Percentiles rank a stretch among this genome's conserved stretches.
phyloP scores from a whole-genome alignment of 352 stramenopile genomes.

The Globisporangium rhizosaccharum region DNA sequence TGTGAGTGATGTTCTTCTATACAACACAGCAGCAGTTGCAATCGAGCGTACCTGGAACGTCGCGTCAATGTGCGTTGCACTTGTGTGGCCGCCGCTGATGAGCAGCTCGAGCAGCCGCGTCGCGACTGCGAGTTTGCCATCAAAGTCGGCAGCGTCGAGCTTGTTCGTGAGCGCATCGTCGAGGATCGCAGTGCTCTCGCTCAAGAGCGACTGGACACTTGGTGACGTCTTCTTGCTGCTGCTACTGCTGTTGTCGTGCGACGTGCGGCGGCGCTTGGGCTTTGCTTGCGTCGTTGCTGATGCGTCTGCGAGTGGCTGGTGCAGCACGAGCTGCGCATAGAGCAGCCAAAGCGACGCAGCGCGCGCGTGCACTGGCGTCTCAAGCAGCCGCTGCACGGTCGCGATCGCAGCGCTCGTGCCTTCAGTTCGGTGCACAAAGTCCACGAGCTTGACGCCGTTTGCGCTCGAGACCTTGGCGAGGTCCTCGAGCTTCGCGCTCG shows the following conservation, averaged over 20 bases:
- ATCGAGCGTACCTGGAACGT: constrained; percentile 32
- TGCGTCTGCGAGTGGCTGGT: constrained; percentile 21
- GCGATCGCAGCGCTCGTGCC: constrained; percentile 43
- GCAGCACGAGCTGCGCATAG: constrained; percentile 66
- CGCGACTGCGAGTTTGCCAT: constrained; percentile 43
- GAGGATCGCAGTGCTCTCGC: constrained; percentile 38
- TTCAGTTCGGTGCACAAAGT: constrained; percentile 67
- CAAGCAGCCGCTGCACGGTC: constrained; percentile 35
- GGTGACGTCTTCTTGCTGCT: constrained; percentile 14
- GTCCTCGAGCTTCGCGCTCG: constrained; percentile 47
- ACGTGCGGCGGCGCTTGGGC: constrained; percentile 53
- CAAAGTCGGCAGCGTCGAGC: constrained; percentile 30
- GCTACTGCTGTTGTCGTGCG: constrained; percentile 17
- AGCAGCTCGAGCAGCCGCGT: constrained; percentile 54
- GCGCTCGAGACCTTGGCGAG: constrained; percentile 21
- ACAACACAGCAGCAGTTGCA: not conserved
- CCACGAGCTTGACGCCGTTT: constrained; percentile 51
- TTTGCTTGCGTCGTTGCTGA: constrained; percentile 9
- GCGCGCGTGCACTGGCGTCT: constrained; percentile 23
- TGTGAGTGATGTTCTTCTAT: not conserved
- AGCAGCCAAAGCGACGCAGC: constrained; percentile 57
- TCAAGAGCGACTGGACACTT: constrained; percentile 11
- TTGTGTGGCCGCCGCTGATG: constrained; percentile 19
- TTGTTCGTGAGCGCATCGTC: constrained; percentile 33
- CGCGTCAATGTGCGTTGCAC: constrained; percentile 26